Percentiles rank a stretch among this genome's conserved stretches.
Conservation (phyloP, 1,139 yeast genomes). For the Scheffersomyces parashehatae region DNA sequence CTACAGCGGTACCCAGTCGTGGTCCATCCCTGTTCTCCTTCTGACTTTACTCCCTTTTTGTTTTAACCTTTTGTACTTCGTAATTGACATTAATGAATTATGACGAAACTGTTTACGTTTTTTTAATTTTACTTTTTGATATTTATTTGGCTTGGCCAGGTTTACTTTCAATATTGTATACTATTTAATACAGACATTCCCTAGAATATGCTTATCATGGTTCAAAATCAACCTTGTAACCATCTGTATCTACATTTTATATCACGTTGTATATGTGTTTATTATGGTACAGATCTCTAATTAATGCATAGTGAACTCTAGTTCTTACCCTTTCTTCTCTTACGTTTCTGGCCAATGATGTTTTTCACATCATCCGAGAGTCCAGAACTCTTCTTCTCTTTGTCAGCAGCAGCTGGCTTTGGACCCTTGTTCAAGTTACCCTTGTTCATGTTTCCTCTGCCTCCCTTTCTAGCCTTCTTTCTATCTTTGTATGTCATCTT, state of each 20-base stretch:
- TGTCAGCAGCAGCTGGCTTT: conserved; percentile 18
- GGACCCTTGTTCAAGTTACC: conserved; percentile 51
- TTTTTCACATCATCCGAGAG: conserved; percentile 58
- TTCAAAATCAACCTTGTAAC: too few species aligned
- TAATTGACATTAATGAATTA: conserved; percentile 15
- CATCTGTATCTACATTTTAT: too few species aligned
- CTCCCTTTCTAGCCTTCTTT: conserved; percentile 21
- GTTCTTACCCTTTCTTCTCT: conserved; percentile 55
- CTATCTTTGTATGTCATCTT: conserved; percentile 12
- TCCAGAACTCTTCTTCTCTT: conserved; percentile 34
- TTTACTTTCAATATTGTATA: too few species aligned
- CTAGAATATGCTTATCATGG: too few species aligned
- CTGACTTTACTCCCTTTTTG: not conserved
- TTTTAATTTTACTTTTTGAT: too few species aligned
- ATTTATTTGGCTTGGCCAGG: too few species aligned
- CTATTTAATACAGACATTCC: too few species aligned
- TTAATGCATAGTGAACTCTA: conserved; percentile 9
- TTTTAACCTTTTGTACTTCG: not conserved
- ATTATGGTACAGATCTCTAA: too few species aligned
- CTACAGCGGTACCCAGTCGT: not conserved
- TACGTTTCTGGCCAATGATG: conserved; percentile 69
- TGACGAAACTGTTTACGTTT: conserved; percentile 11
- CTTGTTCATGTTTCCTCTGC: conserved; percentile 27
- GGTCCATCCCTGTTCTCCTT: not conserved
- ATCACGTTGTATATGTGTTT: too few species aligned